Evolutionary conservation across 1,284 basidiomycete species (phyloP).

Genomic region (Veloboletus limbatus): DNA sequence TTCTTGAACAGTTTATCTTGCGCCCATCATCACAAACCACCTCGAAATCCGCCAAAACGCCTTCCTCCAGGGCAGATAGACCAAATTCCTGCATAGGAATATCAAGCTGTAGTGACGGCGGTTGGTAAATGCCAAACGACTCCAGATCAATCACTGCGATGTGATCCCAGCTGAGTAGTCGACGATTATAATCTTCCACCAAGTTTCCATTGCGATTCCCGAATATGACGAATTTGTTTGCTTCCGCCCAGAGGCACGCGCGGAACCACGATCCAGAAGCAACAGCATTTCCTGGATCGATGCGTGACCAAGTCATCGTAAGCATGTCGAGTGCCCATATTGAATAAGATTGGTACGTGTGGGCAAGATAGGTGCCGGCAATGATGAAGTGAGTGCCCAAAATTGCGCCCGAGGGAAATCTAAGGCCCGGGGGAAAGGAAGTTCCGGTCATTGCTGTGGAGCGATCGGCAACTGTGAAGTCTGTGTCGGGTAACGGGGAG

Average conservation of each 20-base stretch:
- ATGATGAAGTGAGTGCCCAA: slow-evolving; percentile 86
- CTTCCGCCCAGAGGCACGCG: slow-evolving; percentile 75
- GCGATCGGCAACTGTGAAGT: slow-evolving; percentile 69
- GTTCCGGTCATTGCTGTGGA: slow-evolving; percentile 74
- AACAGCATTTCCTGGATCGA: slow-evolving; percentile 79
- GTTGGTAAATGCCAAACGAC: slow-evolving; percentile 90
- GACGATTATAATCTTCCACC: slow-evolving; percentile 88
- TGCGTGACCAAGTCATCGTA: slow-evolving; percentile 80
- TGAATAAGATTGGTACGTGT: slow-evolving; percentile 86
- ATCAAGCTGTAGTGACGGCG: slow-evolving; percentile 68
- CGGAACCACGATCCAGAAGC: slow-evolving; percentile 87
- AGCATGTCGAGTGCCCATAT: slow-evolving; percentile 85
- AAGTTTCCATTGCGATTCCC: slow-evolving; percentile 85
- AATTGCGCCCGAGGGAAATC: slow-evolving; percentile 90
- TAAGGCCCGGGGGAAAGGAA: slow-evolving; percentile 84
- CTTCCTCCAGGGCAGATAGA: slow-evolving; percentile 75
- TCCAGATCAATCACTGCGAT: slow-evolving; percentile 89
- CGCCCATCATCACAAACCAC: slow-evolving; percentile 89
- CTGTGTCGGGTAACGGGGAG: slow-evolving; percentile 68
- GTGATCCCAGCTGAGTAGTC: slow-evolving; percentile 88
- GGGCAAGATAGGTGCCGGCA: slow-evolving; percentile 86
- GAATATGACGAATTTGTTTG: slow-evolving; percentile 84
- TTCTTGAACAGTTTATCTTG: slow-evolving; percentile 77
- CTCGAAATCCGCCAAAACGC: slow-evolving; percentile 80
- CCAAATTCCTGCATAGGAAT: slow-evolving; percentile 75